Evolutionary conservation across 306 rosid species (phyloP).

Genomic region (Malus fusca): DNA sequence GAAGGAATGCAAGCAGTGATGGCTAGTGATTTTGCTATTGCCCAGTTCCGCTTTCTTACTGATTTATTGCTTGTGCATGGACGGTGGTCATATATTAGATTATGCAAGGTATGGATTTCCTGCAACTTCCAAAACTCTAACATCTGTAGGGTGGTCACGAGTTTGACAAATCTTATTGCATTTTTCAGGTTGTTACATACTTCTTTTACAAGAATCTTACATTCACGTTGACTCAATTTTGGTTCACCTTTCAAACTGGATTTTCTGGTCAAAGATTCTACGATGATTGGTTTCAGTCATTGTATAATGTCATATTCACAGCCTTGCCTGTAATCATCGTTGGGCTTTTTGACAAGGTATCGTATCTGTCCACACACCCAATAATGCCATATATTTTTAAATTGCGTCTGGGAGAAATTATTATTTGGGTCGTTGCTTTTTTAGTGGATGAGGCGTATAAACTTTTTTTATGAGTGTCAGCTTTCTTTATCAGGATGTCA

Average conservation of each 20-base stretch:
- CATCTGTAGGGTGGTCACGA: constrained; percentile 8
- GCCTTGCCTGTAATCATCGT: constrained; percentile 91
- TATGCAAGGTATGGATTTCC: constrained; percentile 73
- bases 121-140: not conserved
- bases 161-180: constrained; percentile 8
- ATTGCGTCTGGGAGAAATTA: not conserved
- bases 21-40: constrained; percentile 99
- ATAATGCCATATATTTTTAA: not conserved
- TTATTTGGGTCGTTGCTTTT: not conserved
- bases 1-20: constrained; percentile 99
- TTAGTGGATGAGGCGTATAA: not conserved
- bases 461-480: not conserved
- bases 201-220: constrained; percentile 98
- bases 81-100: constrained; percentile 93
- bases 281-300: constrained; percentile 93
- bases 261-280: constrained; percentile 98
- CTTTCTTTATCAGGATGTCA: constrained; percentile 60
- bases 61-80: constrained; percentile 99
- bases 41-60: constrained; percentile 90
- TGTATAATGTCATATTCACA: constrained; percentile 87
- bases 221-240: constrained; percentile 91
- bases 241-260: constrained; percentile 98
- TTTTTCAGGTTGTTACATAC: constrained; percentile 79
- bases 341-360: constrained; percentile 92
- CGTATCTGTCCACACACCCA: constrained; percentile 13